These are phyloP conservation scores for Talaromyces adpressus DNA, from an alignment of 495 filamentous ascomycete species.

Conservation along the genomic window DNA sequence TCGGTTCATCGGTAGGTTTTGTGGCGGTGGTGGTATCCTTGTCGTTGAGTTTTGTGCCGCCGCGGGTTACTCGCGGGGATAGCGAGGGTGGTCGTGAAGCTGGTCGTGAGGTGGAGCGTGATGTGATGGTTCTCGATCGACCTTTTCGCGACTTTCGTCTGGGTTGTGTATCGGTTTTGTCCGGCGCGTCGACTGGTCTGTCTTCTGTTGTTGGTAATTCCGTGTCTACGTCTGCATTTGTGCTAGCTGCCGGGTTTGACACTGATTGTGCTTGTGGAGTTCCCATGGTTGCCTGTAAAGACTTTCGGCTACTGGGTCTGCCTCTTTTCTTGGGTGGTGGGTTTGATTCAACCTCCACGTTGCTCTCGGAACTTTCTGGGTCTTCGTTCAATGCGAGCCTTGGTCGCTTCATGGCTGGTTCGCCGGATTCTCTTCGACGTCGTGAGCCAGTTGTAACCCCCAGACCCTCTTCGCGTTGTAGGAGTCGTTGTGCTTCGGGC, in stretches of 20 bases:
- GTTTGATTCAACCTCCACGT: neutral
- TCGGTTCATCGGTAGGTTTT: neutral
- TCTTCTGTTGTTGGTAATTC: neutral
- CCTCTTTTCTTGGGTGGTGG: neutral
- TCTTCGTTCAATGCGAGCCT: neutral
- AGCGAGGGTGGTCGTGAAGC: neutral
- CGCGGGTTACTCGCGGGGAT: neutral
- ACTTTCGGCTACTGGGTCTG: neutral
- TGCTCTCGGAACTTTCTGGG: neutral
- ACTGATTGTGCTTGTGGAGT: neutral
- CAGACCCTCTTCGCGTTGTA: neutral
- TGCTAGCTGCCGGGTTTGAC: neutral
- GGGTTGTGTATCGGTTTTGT: neutral
- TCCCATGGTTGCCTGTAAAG: neutral
- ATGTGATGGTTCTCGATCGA: neutral
- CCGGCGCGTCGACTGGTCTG: neutral
- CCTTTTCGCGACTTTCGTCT: neutral
- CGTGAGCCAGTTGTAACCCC: neutral
- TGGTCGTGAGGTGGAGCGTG: neutral
- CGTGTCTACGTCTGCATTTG: neutral
- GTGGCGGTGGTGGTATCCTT: neutral
- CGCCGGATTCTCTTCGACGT: constrained; percentile 3
- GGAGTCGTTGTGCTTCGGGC: neutral
- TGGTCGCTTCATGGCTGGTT: constrained; percentile 3
- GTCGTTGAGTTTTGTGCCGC: neutral